Evolutionary conservation across 2,329 filamentous ascomycete species (phyloP), one percentile per base, ranked within the genome.

Genomic region (Nothomitra cinnamomea): DNA sequence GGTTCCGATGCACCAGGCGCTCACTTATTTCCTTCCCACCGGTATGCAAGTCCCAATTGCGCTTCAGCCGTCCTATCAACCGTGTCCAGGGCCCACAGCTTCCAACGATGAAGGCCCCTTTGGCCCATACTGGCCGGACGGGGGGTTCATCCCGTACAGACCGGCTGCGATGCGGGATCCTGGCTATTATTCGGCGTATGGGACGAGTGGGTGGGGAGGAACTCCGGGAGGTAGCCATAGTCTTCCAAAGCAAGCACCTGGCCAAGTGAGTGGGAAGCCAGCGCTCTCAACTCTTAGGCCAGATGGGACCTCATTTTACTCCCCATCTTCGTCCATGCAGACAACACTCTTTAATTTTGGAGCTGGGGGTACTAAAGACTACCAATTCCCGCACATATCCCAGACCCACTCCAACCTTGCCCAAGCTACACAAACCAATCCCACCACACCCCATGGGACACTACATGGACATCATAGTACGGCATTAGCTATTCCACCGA

Each of bases 81-180:
- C 76, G 58, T 72, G 71, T 54, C 66, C 76, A 51, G 77, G 76
- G 2, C 76, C 77, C 25, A 79, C 77, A 6, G 76, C 76, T 28
- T 74, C 77, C 1, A 76, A 76, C 53, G 72, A 73, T 28, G 70
- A 72, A 53, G 75, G 75, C 7, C 70, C 74, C 3, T 80, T 77
- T 63, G 78, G 78, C 0, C 77, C 77, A 25, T 80, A 80, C 60
- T 81, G 77, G 76, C 76, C 78, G 19, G 75, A 80, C 67, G 78
- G 77, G n/a, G 76, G 72, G 7, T 78, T 73, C 58, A 74, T 76
- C 38, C 75, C 78, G 12, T 80, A 80, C 62, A 70, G 76, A 55
- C 77, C 78, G 12, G 75, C 77, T 36, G 75, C 76, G 4, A 66
- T 77, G 55, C 70, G 74, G 56, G 76, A 79, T 62, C 69, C 73